A percentile compares a stretch with the other conserved stretches of the same genome.
Evolutionary conservation across 257 asterid genomes (phyloP).

Genomic region (Petunia axillaris): DNA sequence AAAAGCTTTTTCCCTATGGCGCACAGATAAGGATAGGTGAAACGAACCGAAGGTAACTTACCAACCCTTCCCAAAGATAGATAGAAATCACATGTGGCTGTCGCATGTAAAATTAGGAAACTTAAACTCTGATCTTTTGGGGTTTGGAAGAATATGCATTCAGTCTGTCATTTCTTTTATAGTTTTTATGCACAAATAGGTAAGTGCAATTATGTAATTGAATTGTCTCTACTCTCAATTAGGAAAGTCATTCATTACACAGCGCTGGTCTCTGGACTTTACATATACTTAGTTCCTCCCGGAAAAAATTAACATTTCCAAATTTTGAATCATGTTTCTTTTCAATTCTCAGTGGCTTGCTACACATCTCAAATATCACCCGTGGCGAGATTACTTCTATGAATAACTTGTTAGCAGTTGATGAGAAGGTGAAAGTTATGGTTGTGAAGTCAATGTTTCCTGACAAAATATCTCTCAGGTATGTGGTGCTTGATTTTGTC

Average conservation of each 20-base stretch:
- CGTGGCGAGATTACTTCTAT: conserved; percentile 61
- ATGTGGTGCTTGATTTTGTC: conserved; percentile 25
- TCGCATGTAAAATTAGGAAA: background rate
- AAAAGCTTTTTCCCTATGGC: conserved; percentile 78
- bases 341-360: conserved; percentile 68
- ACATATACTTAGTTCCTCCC: background rate
- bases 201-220: background rate
- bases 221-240: background rate
- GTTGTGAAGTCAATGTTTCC: conserved; percentile 78
- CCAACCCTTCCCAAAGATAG: background rate
- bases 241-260: no score
- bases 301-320: background rate
- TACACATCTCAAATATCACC: conserved; percentile 81
- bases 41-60: conserved; percentile 78
- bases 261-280: no score
- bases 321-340: background rate
- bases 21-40: conserved; percentile 92
- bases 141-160: background rate
- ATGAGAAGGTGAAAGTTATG: conserved; percentile 81
- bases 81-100: background rate
- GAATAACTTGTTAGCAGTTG: conserved; percentile 64
- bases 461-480: conserved; percentile 89
- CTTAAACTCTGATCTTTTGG: background rate
- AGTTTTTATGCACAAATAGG: background rate
- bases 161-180: background rate